Evolutionary conservation across 441 rosid species (phyloP).

Genomic region (Adansonia grandidieri): DNA sequence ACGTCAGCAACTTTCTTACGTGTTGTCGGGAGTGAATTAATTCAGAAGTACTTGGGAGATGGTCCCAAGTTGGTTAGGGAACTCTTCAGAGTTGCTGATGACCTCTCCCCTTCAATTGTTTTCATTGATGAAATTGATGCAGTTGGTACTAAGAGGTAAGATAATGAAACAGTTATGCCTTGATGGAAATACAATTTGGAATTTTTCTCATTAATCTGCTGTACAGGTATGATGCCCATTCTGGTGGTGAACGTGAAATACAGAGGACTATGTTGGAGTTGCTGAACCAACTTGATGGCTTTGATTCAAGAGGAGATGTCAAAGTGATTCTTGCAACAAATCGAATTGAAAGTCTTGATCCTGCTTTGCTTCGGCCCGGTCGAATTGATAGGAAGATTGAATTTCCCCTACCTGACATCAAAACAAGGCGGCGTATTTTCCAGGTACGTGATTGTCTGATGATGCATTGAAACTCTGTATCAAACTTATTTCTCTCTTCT

Average conservation of each 20-base stretch:
- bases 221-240: conserved; percentile 84
- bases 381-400: conserved; percentile 94
- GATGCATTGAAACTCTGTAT: background rate
- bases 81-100: conserved; percentile 95
- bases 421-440: conserved; percentile 92
- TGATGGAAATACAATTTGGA: background rate
- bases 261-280: conserved; percentile 97
- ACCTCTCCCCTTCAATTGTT: conserved; percentile 90
- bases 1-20: conserved; percentile 95
- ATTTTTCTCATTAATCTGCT: background rate
- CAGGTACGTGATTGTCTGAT: conserved; percentile 53
- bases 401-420: conserved; percentile 96
- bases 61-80: conserved; percentile 96
- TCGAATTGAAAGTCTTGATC: conserved; percentile 92
- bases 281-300: conserved; percentile 95
- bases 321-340: conserved; percentile 98
- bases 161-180: conserved; percentile 18
- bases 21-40: conserved; percentile 92
- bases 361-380: conserved; percentile 98
- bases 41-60: conserved; percentile 94
- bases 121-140: conserved; percentile 98
- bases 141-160: conserved; percentile 81
- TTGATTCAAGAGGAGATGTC: conserved; percentile 94
- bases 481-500: background rate
- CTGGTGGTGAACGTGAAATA: conserved; percentile 98